These are phyloP conservation scores for Luffa aegyptiaca DNA, from an alignment of 306 rosid species.

Conservation along the genomic window DNA sequence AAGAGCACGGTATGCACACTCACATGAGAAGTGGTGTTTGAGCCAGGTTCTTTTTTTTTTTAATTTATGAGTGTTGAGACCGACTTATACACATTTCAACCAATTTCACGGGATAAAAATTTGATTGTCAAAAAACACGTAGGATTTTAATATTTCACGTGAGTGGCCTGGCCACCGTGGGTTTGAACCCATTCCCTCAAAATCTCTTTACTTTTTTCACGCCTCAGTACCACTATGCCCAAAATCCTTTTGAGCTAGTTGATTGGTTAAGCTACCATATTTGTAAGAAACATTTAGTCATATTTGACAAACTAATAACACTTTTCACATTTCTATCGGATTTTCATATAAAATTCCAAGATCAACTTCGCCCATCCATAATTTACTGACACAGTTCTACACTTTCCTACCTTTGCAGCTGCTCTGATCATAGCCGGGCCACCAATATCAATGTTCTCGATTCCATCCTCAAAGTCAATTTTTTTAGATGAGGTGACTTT, in stretches of 20 bases:
- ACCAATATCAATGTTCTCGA: conserved; percentile 96
- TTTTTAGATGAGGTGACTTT: conserved; percentile 66
- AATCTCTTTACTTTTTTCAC: not conserved
- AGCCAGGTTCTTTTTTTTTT: not conserved
- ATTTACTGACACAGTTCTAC: not conserved
- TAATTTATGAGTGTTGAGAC: not conserved
- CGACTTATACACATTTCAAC: not conserved
- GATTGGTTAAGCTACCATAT: not conserved
- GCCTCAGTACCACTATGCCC: not conserved
- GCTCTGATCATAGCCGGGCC: conserved; percentile 97
- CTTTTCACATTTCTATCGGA: not conserved
- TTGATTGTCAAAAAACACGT: not conserved
- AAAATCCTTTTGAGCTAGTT: not conserved
- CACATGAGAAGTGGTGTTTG: not conserved
- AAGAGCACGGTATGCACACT: not conserved
- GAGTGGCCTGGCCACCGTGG: not conserved
- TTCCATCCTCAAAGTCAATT: conserved; percentile 77
- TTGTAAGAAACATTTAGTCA: not conserved
- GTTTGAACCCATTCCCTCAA: not conserved
- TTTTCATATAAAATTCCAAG: not conserved
- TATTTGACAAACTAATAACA: not conserved
- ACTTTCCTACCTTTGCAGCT: conserved; percentile 75
- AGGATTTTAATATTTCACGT: not conserved
- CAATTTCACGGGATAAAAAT: not conserved
- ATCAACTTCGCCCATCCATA: not conserved